Percentiles rank a stretch among this genome's conserved stretches.
phyloP scores from a whole-genome alignment of 768 basidiomycete species.

The Lyophyllum shimeji region DNA sequence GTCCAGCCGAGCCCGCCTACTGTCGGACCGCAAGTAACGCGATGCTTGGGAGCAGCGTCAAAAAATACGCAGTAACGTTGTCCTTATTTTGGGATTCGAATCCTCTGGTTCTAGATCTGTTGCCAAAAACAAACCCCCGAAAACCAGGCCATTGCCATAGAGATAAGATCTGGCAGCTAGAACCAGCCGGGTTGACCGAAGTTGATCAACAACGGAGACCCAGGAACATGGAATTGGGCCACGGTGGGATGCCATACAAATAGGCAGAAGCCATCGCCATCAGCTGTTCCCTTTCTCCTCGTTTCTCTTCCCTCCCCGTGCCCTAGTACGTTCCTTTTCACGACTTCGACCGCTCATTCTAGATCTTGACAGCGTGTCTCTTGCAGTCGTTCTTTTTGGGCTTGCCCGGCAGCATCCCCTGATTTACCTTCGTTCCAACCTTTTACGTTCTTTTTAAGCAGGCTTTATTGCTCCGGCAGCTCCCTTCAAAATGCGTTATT shows the following conservation, averaged over 20 bases:
- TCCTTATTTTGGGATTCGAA: not conserved
- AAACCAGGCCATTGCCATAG: slow-evolving; percentile 25
- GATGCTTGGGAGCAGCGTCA: not conserved
- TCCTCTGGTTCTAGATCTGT: not conserved
- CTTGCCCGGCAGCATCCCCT: slow-evolving; percentile 74
- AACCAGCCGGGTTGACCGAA: slow-evolving; percentile 26
- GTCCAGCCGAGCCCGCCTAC: not conserved
- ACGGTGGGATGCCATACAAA: slow-evolving; percentile 29
- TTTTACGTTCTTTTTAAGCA: slow-evolving; percentile 42
- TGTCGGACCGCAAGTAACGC: not conserved
- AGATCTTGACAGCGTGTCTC: slow-evolving; percentile 3
- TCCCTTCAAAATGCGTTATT: slow-evolving; percentile 47
- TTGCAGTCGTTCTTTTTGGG: slow-evolving; percentile 52
- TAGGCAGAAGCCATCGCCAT: slow-evolving; percentile 19
- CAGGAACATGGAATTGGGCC: slow-evolving; percentile 23
- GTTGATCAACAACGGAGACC: slow-evolving; percentile 27
- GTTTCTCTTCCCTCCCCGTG: slow-evolving; percentile 32
- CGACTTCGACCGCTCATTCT: not conserved
- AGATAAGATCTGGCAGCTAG: slow-evolving; percentile 20
- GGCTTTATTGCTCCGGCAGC: slow-evolving; percentile 37
- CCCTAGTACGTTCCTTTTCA: slow-evolving; percentile 33
- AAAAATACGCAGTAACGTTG: not conserved
- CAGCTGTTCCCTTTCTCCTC: slow-evolving; percentile 24
- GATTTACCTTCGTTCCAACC: slow-evolving; percentile 34
- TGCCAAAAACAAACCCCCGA: not conserved